Evolutionary conservation across 805 yeast species (phyloP), one percentile per base, ranked within the genome.

Genomic region (Barnettozyma wickerhamii): DNA sequence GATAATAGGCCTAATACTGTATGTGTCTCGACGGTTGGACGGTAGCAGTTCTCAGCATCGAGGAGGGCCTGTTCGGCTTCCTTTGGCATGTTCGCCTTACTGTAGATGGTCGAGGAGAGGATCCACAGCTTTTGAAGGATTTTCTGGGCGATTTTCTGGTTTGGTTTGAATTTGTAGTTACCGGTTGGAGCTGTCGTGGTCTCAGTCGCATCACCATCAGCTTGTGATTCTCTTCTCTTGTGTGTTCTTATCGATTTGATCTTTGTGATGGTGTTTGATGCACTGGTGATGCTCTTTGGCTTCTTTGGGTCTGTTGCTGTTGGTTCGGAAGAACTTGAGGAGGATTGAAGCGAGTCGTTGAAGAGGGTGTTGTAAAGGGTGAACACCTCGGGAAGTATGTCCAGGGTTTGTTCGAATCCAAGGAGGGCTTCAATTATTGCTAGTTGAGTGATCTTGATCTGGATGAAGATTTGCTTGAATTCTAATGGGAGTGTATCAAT

Each of bases 371-470:
- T 71, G 50, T 72, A 81, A 10, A 82, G 56, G 10, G 67, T 72
- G 49, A 88, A 83, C 9, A 86, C 69, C 33, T 77, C 87, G 2
- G 84, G 75, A n/a, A 89, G 56, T 37, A 70, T 66, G 31, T 81
- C 86, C 44, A 86, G 58, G 1, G 88, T 77, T 32, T 74, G 74
- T 21, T 70, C 65, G 1, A 71, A 61, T 6, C 88, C 91, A 42
- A 74, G 68, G 4, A 75, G 64, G 6, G 76, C 69, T 52, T 84
- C 89, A 38, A 78, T 63, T n/a, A 87, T 65, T 2, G 86, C 78
- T 28, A 88, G 63, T 51, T 83, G 86, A 0, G 95, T 82, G 61
- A 84, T 69, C 51, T 84, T 84, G 56, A 88, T 68, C 55, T 86
- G 85, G 38, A 81, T 55, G 41, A 79, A 71, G 42, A 72, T 35